Base-by-base conservation (phyloP, 2,329 filamentous ascomycete species). In the Penicillium fuscoglaucum region DNA sequence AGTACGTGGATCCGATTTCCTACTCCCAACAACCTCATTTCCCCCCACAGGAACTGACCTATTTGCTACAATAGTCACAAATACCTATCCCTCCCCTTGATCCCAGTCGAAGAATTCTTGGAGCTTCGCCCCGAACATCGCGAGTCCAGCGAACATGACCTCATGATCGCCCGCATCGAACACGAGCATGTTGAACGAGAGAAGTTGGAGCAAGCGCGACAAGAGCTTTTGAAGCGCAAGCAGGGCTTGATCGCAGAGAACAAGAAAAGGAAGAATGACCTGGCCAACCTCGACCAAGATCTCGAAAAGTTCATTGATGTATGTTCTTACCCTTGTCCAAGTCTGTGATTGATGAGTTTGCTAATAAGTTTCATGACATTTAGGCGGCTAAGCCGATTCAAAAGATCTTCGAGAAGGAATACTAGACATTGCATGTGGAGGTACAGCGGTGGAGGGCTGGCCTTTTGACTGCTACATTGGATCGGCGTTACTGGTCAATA, bases 251-350 rank as follows among this genome's bases (percentile, higher is more conserved):
- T 88, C 61, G 84, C 85, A 35, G 87, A 89, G 72, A 97, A 97
- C 73, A 96, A 96, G 78, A 91, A 91, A 77, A 85, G 93, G 65
- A 96, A 96, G 74, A 93, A 97, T 56, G 92, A 98, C 69, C 79
- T 99, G 49, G 92, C 90, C 21, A 96, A 90, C 69, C 79, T 99
- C 60, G 95, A 99, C 69, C 89, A 90, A 70, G 91, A 96, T 74
- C 80, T 98, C 57, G 95, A 98, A 78, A 93, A 90, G 70, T 96
- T 96, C 71, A 93, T 96, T 68, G 91, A 96, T 75, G 90, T 91
- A 70, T 71, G 88, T 79, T 17, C 41, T 35, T 24, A 1, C 4
- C 6, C 9, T 17, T 12, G 24, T 10, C 17, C 28, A 24, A 19
- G 1, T 41, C 31, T 33, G 26, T 3, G 10, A 31, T 37, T 39